phyloP scores from a whole-genome alignment of 169 alveolate species.

The Perkinsus olseni region DNA sequence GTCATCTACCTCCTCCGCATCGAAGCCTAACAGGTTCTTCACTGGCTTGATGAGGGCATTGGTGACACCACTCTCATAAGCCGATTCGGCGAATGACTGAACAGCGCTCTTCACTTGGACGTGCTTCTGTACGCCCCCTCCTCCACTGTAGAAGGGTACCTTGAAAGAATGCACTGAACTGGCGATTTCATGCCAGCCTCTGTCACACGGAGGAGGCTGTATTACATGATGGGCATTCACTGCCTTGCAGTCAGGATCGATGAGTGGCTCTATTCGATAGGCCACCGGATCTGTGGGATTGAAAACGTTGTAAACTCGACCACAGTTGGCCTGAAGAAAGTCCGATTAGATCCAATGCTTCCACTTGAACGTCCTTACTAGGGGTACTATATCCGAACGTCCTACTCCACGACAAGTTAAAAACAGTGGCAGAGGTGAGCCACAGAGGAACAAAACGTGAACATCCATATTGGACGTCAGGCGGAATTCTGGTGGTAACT shows the following conservation, averaged over 20 bases:
- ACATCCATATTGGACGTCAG: not conserved
- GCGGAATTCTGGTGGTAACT: not conserved
- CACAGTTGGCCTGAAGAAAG: not conserved
- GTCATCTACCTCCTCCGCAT: not conserved
- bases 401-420: not conserved
- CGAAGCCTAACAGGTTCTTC: not conserved
- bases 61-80: not conserved
- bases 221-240: not conserved
- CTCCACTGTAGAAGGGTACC: not conserved
- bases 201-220: not conserved
- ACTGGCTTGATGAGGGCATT: not conserved
- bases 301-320: not conserved
- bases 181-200: not conserved
- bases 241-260: not conserved
- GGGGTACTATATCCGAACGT: not conserved
- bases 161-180: not conserved
- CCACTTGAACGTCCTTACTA: not conserved
- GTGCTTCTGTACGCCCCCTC: not conserved
- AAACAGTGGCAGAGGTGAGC: not conserved
- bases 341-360: not conserved
- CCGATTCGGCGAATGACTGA: not conserved
- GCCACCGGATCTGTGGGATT: not conserved
- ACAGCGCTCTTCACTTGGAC: not conserved
- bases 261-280: not conserved
- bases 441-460: not conserved